Base-by-base conservation (phyloP, 331 rosid genomes). In the Dryas integrifolia region DNA sequence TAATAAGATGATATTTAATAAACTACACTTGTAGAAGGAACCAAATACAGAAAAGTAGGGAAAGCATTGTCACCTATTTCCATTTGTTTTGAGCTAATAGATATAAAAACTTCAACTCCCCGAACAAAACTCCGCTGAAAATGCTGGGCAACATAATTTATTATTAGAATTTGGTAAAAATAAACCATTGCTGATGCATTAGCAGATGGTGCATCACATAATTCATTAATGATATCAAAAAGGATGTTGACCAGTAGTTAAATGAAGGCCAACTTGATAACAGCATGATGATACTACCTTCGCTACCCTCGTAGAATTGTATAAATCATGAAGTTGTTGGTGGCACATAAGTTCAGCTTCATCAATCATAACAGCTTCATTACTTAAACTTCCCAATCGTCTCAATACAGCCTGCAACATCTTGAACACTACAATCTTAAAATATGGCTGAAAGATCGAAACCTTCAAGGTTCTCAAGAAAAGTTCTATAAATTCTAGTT, bases 81-180 rank as follows among this genome's bases (percentile, higher is more conserved):
- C 91, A 89, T 85, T 82, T 93, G 97, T 86, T 93, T 93, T 72
- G 86, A 74, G 85, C 97, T 85, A 62, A 83, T 46, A 63, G 97
- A 83, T 24, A 79, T 78, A 58, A 87, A 81, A 57, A 91, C 90
- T 81, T 89, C 98, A 41, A 89, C 78, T 35, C 96, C 97, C 59
- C 92, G 98, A 70, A 89, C 96, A 72, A 89, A 80, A 81, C 82
- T 88, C 83, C 93, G 88, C 81, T 93, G 98, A 76, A 91, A 93
- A 85, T 89, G 89, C 97, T 93, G 92, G 18, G 16, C 24, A 82
- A 47, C 69, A 63, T 18, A 55, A 82, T 12, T 62, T 2, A 60
- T 64, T 35, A 74, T 83, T 63, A 79, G 75, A 77, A 38, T 5
- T 44, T 38, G 8, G 65, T 66, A 69, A 75, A 9, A 70, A 1